Conservation (phyloP, 2,329 filamentous ascomycete genomes). For the Colletotrichum orbiculare region DNA sequence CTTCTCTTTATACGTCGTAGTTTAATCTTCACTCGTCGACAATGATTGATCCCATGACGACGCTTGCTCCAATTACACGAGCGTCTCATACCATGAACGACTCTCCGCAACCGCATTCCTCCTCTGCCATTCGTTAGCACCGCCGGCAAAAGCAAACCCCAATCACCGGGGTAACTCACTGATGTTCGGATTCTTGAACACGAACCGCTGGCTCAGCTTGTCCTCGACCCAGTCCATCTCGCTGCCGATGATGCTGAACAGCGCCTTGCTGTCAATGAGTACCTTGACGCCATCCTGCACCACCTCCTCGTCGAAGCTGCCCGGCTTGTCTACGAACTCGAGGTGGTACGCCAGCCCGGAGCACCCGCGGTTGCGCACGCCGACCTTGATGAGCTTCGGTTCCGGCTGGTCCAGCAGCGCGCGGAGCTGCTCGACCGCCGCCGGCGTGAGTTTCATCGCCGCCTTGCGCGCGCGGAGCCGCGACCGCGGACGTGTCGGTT, state of each 20-base stretch:
- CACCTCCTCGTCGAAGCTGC: conserved; percentile 88
- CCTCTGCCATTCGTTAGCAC: conserved; percentile 68
- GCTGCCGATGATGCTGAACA: conserved; percentile 97
- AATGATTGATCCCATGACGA: too few species aligned
- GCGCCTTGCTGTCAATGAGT: conserved; percentile 94
- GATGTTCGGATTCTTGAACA: conserved; percentile 98
- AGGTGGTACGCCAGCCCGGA: conserved; percentile 93
- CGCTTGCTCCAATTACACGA: neutral
- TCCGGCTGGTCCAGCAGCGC: conserved; percentile 84
- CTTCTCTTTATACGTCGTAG: neutral
- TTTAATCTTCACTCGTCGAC: too few species aligned
- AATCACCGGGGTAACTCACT: conserved; percentile 72
- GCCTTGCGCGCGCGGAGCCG: conserved; percentile 84
- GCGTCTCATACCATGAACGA: conserved; percentile 82
- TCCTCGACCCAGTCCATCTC: conserved; percentile 99
- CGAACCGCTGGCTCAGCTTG: conserved; percentile 89
- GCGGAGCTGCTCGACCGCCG: conserved; percentile 82
- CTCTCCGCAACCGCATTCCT: conserved; percentile 95
- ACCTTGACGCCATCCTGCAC: conserved; percentile 97
- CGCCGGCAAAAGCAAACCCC: neutral
- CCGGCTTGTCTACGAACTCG: conserved; percentile 93
- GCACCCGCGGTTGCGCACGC: conserved; percentile 93
- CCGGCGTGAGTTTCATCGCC: conserved; percentile 85
- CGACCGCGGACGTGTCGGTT: conserved; percentile 53
- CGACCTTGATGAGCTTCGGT: conserved; percentile 92